Percentiles rank a stretch among this genome's conserved stretches.
Conservation (phyloP, 768 basidiomycete genomes). For the Phlebiopsis gigantea region DNA sequence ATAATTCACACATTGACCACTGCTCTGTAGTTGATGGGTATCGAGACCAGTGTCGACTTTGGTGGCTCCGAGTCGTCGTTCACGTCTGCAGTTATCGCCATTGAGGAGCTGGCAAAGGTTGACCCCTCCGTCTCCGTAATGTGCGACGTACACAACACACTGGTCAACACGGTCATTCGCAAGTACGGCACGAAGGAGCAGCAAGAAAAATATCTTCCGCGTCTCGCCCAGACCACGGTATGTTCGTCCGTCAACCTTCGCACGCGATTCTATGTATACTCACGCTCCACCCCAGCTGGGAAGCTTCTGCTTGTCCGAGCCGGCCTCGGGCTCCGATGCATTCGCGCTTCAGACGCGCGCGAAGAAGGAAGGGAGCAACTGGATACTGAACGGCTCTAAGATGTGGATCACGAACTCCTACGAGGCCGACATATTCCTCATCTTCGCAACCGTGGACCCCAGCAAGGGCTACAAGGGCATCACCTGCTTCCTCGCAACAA, state of each 20-base stretch:
- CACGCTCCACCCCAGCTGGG: too few relatives aligned
- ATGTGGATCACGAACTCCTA: constrained; percentile 99
- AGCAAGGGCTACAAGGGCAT: constrained; percentile 98
- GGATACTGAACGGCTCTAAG: constrained; percentile 93
- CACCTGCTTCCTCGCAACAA: constrained; percentile 94
- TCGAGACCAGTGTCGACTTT: constrained; percentile 81
- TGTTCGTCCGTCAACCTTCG: constrained; percentile 10
- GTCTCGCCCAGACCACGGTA: constrained; percentile 74
- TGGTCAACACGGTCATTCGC: constrained; percentile 92
- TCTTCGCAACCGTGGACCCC: constrained; percentile 94
- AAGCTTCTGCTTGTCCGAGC: constrained; percentile 92
- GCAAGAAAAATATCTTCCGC: constrained; percentile 84
- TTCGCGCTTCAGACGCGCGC: constrained; percentile 95
- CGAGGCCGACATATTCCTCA: constrained; percentile 87
- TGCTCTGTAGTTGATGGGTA: constrained; percentile 81
- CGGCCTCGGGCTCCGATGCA: constrained; percentile 92
- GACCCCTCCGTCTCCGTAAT: constrained; percentile 96
- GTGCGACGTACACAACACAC: constrained; percentile 98
- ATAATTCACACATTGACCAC: not conserved
- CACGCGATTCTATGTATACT: too few relatives aligned
- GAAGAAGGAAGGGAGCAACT: constrained; percentile 78
- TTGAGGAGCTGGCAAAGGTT: constrained; percentile 94
- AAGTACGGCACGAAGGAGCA: constrained; percentile 82
- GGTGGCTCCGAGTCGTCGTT: constrained; percentile 91
- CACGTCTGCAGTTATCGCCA: constrained; percentile 91